Conservation (phyloP, 2,329 filamentous ascomycete species). For the Phaeosphaeriaceae sp. region DNA sequence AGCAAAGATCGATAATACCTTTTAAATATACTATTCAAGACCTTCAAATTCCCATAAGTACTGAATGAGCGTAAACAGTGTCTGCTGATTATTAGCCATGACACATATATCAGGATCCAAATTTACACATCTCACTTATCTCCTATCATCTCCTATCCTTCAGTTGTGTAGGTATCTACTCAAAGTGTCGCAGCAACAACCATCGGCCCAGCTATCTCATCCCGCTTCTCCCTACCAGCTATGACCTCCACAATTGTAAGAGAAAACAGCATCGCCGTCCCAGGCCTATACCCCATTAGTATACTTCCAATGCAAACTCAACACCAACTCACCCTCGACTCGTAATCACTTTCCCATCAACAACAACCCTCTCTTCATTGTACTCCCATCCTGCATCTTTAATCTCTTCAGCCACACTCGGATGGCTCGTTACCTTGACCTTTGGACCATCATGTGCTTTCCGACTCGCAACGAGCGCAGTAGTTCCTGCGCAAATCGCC, state of each 20-base stretch:
- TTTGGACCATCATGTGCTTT: conserved; percentile 24
- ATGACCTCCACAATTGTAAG: conserved; percentile 48
- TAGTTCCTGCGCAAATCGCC: conserved; percentile 49
- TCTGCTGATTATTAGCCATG: too few species aligned
- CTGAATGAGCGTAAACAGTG: too few species aligned
- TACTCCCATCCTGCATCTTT: conserved; percentile 43
- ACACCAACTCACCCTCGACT: conserved; percentile 39
- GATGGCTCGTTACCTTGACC: conserved; percentile 46
- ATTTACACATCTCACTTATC: too few species aligned
- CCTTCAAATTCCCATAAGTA: too few species aligned
- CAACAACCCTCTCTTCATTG: conserved; percentile 44
- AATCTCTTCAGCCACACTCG: conserved; percentile 45
- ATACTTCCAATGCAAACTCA: neutral
- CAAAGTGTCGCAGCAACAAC: conserved; percentile 46
- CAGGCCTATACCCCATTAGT: conserved; percentile 35
- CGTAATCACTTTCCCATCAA: conserved; percentile 45
- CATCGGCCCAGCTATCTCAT: conserved; percentile 58
- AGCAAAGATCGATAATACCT: too few species aligned
- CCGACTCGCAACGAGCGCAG: conserved; percentile 42
- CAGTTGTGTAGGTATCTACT: neutral
- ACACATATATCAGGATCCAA: too few species aligned
- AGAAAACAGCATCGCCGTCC: conserved; percentile 47
- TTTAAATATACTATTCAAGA: too few species aligned
- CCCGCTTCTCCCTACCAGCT: conserved; percentile 53
- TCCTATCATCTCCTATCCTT: too few species aligned